These are phyloP conservation scores for Raddia distichophylla DNA, from an alignment of 176 grass and related monocot species.

Conservation along the genomic window DNA sequence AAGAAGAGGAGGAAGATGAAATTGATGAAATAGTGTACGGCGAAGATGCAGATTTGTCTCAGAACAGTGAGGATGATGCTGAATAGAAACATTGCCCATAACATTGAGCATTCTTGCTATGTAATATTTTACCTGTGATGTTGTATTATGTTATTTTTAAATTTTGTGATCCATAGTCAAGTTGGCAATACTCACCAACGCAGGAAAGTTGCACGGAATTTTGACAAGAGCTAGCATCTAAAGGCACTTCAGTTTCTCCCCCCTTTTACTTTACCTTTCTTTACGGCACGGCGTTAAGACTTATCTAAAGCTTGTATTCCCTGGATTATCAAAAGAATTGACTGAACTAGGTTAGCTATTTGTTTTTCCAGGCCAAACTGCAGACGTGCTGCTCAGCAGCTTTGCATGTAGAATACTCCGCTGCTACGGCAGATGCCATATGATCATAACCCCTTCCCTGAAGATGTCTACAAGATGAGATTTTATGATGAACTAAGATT, in stretches of 20 bases:
- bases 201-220: constrained; percentile 40
- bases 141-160: background rate
- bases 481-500: too few relatives aligned
- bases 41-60: constrained; percentile 67
- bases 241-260: background rate
- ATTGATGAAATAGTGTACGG: constrained; percentile 87
- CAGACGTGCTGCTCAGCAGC: background rate
- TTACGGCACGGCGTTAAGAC: background rate
- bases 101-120: background rate
- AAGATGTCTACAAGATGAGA: too few relatives aligned
- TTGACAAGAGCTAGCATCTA: constrained; percentile 12
- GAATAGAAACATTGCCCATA: constrained; percentile 23
- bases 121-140: background rate
- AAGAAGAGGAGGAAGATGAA: constrained; percentile 62
- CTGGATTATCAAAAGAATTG: background rate
- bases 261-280: background rate
- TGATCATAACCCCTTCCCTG: too few relatives aligned
- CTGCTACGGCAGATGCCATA: background rate
- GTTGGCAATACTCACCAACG: constrained; percentile 27
- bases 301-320: background rate
- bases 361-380: background rate
- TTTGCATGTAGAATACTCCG: background rate
- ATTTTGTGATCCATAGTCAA: constrained; percentile 1
- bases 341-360: background rate
- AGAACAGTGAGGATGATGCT: constrained; percentile 47